Base-by-base conservation (phyloP, 1,284 basidiomycete species). In the Rhizoctonia solani region DNA sequence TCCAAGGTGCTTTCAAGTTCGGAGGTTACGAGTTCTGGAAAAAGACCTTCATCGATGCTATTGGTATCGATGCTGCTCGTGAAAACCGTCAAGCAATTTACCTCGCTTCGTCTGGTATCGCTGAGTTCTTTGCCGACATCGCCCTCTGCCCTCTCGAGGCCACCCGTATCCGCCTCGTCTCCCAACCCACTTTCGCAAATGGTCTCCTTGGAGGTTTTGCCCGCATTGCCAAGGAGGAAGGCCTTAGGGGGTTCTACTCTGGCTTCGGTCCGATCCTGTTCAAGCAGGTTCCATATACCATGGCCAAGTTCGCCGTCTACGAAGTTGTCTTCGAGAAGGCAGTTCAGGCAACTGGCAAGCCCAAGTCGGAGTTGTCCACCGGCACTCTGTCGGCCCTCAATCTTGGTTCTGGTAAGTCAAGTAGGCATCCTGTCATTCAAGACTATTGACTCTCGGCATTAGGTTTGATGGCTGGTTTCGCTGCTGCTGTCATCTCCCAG, bases 21-120 rank as follows among this genome's bases (percentile, higher is more conserved):
- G 93, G 93, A 81, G 90, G 93, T 77, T 96, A 97, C 79, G 94
- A 96, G 81, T 79, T 91, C 76, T 98, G 95, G 89, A 98, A 98
- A 84, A 93, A 96, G 78, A 73, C 80, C 71, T 92, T 94, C 82
- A 89, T 89, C 81, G 93, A 95, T 81, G 74, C 86, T 68, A 87
- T 92, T 68, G 93, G 93, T 72, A 82, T 94, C 74, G 94, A 98
- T 79, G 80, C 82, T n/a, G 82, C 93, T 16, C 78, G 85, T 67
- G 86, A 90, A 75, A 93, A 98, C 88, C 93, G 98, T 80, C 90
- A 92, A 73, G 85, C 85, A 69, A 94, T 99, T 81, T 98, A 96
- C 90, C 87, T 97, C 71, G 93, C 87, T 52, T 93, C 90, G 74
- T 96, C 96, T 34, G 92, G 91, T 68, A 92, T 93, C 54, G 94